These are phyloP conservation scores for Stropharia rugosoannulata DNA, from an alignment of 768 basidiomycete species.

Conservation along the genomic window DNA sequence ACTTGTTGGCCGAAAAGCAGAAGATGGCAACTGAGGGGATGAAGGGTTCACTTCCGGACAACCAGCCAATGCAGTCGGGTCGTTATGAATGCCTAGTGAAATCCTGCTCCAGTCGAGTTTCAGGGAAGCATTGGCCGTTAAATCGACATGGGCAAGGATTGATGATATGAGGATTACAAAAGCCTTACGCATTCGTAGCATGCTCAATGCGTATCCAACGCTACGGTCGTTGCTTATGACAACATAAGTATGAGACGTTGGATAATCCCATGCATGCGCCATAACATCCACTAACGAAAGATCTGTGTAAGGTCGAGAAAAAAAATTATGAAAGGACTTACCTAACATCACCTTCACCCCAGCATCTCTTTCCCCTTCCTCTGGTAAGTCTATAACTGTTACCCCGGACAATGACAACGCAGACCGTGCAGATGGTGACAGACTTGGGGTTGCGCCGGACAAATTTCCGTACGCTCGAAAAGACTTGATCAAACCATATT, in stretches of 20 bases:
- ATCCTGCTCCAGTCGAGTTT: slow-evolving; percentile 43
- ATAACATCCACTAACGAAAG: slow-evolving; percentile 59
- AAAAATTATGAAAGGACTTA: slow-evolving; percentile 6
- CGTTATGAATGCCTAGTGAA: slow-evolving; percentile 4
- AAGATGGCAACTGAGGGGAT: not conserved
- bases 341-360: slow-evolving; percentile 30
- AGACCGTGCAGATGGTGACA: slow-evolving; percentile 17
- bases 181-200: slow-evolving; percentile 52
- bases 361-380: slow-evolving; percentile 25
- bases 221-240: slow-evolving; percentile 70
- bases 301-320: not conserved
- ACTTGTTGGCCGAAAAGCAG: not conserved
- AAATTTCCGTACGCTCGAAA: slow-evolving; percentile 25
- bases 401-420: slow-evolving; percentile 30
- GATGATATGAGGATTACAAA: slow-evolving; percentile 51
- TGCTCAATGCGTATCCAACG: slow-evolving; percentile 62
- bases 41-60: not conserved
- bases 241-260: slow-evolving; percentile 44
- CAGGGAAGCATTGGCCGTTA: slow-evolving; percentile 54
- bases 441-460: slow-evolving; percentile 2
- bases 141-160: slow-evolving; percentile 37
- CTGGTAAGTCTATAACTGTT: slow-evolving; percentile 29
- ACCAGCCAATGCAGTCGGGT: not conserved
- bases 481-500: slow-evolving; percentile 19
- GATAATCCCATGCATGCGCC: slow-evolving; percentile 63